These are phyloP conservation scores for Stenogyne calaminthoides DNA, from an alignment of 305 asterid species.

Conservation along the genomic window DNA sequence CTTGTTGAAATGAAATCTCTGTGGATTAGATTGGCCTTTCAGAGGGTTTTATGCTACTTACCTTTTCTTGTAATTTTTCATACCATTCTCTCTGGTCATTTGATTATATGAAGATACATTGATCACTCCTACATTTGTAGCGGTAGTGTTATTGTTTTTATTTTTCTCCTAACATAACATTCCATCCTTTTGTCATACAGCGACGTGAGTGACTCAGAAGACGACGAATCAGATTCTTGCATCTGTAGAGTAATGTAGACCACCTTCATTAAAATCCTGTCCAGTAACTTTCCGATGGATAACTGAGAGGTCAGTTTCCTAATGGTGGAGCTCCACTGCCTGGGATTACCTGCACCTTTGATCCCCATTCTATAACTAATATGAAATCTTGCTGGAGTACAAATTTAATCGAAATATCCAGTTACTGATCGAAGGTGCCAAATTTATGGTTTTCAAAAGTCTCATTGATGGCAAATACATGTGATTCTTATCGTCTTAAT, in stretches of 20 bases:
- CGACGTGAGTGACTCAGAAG: constrained; percentile 74
- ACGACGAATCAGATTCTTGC: constrained; percentile 71
- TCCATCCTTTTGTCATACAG: constrained; percentile 40
- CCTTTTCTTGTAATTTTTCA: neutral
- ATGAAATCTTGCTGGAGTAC: constrained; percentile 11
- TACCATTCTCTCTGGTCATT: neutral
- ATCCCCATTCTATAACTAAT: neutral
- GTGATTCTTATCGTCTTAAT: neutral
- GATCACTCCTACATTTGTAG: neutral
- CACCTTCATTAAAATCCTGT: constrained; percentile 14
- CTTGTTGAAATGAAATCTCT: neutral
- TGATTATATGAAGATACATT: neutral
- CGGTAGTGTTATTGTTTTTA: neutral
- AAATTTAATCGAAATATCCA: neutral
- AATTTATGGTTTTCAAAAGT: constrained; percentile 1
- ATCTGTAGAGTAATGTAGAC: constrained; percentile 72
- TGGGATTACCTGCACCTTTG: neutral
- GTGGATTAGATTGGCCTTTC: neutral
- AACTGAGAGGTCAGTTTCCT: constrained; percentile 17
- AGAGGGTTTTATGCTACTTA: neutral
- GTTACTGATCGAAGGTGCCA: constrained; percentile 1
- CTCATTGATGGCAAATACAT: neutral
- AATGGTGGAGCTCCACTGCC: neutral
- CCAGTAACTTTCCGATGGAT: constrained; percentile 21
- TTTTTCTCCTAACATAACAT: neutral